phyloP scores from a whole-genome alignment of 1,284 basidiomycete genomes.

The Chalciporus piperatoides region DNA sequence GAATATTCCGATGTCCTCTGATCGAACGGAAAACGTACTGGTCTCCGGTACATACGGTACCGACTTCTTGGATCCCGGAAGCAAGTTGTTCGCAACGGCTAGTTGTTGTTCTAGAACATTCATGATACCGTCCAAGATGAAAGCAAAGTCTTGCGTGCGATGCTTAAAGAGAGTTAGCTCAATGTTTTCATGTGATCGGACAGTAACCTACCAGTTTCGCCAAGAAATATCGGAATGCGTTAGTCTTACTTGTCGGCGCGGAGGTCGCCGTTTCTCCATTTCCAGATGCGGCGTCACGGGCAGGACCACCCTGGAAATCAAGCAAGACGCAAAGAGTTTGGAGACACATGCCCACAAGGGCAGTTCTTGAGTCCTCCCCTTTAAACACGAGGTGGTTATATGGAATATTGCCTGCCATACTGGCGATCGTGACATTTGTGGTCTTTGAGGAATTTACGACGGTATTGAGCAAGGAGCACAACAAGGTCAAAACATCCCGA shows the following conservation, averaged over 20 bases:
- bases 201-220: conserved; percentile 69
- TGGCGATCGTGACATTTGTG: conserved; percentile 50
- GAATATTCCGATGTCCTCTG: conserved; percentile 9
- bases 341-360: conserved; percentile 67
- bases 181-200: conserved; percentile 7
- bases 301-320: conserved; percentile 77
- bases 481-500: conserved; percentile 77
- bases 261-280: conserved; percentile 42
- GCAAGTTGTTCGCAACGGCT: conserved; percentile 65
- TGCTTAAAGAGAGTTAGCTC: conserved; percentile 50
- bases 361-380: conserved; percentile 71
- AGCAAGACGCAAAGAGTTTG: conserved; percentile 74
- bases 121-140: conserved; percentile 72
- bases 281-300: conserved; percentile 47
- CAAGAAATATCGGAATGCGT: conserved; percentile 87
- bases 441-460: conserved; percentile 65
- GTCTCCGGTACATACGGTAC: conserved; percentile 79
- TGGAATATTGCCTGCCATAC: conserved; percentile 67
- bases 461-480: conserved; percentile 91
- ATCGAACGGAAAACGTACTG: conserved; percentile 45
- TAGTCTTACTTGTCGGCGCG: conserved; percentile 66
- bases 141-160: conserved; percentile 81
- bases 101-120: conserved; percentile 73
- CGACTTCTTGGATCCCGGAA: conserved; percentile 80
- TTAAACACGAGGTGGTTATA: conserved; percentile 91